phyloP scores from a whole-genome alignment of 1,284 basidiomycete genomes.

The Melampsora americana region DNA sequence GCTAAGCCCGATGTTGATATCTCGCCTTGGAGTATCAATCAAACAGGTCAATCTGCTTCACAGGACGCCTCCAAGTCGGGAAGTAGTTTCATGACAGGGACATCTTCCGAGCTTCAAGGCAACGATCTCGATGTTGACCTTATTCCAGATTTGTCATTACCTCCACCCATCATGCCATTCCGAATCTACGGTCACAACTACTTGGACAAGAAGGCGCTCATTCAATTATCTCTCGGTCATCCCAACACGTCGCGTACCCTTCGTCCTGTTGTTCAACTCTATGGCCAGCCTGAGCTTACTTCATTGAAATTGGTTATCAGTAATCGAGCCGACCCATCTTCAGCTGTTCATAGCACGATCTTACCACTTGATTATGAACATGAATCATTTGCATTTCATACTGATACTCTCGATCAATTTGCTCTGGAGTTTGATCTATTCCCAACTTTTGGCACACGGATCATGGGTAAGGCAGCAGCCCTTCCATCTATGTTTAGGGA shows the following conservation, averaged over 20 bases:
- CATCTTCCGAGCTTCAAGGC: slow-evolving; percentile 42
- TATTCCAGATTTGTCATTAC: slow-evolving; percentile 88
- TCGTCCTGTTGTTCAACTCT: slow-evolving; percentile 54
- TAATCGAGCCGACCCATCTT: slow-evolving; percentile 71
- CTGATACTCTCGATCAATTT: slow-evolving; percentile 69
- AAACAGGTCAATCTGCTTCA: neutral
- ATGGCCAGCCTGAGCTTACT: slow-evolving; percentile 58
- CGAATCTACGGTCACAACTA: slow-evolving; percentile 55
- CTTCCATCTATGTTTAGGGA: slow-evolving; percentile 70
- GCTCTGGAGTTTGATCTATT: slow-evolving; percentile 90
- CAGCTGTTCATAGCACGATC: slow-evolving; percentile 81
- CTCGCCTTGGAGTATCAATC: neutral
- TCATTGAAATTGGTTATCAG: slow-evolving; percentile 93
- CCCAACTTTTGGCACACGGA: slow-evolving; percentile 97
- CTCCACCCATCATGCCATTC: slow-evolving; percentile 94
- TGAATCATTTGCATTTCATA: slow-evolving; percentile 86
- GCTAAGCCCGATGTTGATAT: neutral
- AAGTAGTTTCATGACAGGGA: slow-evolving; percentile 18
- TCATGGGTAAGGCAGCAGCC: slow-evolving; percentile 87
- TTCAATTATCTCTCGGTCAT: slow-evolving; percentile 83
- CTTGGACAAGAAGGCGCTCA: slow-evolving; percentile 78
- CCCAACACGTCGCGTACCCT: slow-evolving; percentile 49
- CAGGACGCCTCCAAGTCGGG: slow-evolving; percentile 10
- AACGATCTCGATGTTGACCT: slow-evolving; percentile 63
- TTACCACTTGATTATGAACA: slow-evolving; percentile 76